A percentile compares a stretch with the other conserved stretches of the same genome.
Evolutionary conservation across 2,329 filamentous ascomycete genomes (phyloP).

Genomic region (Iodosphaeria phyllophila): DNA sequence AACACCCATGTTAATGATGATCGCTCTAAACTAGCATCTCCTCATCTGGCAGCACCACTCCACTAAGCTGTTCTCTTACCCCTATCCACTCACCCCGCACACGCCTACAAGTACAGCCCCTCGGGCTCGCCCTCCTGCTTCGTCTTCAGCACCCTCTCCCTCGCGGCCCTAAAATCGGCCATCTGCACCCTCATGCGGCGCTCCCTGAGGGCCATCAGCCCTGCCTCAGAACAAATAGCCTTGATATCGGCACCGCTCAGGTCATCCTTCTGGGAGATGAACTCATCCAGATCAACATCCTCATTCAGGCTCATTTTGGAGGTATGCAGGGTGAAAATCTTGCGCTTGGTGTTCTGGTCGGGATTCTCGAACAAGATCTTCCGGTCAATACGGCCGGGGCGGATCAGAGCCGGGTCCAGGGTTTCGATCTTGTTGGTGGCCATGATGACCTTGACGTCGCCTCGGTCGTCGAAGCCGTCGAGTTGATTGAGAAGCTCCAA

Average conservation of each 20-base stretch:
- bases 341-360: slow-evolving; percentile 78
- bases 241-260: slow-evolving; percentile 96
- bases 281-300: slow-evolving; percentile 96
- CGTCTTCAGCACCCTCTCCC: slow-evolving; percentile 90
- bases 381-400: slow-evolving; percentile 91
- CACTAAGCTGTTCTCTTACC: too few relatives aligned
- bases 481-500: slow-evolving; percentile 95
- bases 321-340: slow-evolving; percentile 96
- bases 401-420: slow-evolving; percentile 85
- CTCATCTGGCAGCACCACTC: too few relatives aligned
- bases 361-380: slow-evolving; percentile 68
- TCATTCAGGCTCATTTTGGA: slow-evolving; percentile 95
- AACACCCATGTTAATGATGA: too few relatives aligned
- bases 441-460: slow-evolving; percentile 99
- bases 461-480: slow-evolving; percentile 95
- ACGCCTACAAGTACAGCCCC: slow-evolving; percentile 80
- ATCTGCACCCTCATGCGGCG: slow-evolving; percentile 97
- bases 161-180: slow-evolving; percentile 86
- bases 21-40: too few relatives aligned
- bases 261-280: slow-evolving; percentile 97
- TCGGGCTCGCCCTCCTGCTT: slow-evolving; percentile 98
- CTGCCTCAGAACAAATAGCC: slow-evolving; percentile 94
- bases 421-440: slow-evolving; percentile 99
- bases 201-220: slow-evolving; percentile 83
- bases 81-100: too few relatives aligned